Percentiles rank a stretch among this genome's conserved stretches.
Conservation (phyloP, 116 monocot genomes). For the Iris pallida region DNA sequence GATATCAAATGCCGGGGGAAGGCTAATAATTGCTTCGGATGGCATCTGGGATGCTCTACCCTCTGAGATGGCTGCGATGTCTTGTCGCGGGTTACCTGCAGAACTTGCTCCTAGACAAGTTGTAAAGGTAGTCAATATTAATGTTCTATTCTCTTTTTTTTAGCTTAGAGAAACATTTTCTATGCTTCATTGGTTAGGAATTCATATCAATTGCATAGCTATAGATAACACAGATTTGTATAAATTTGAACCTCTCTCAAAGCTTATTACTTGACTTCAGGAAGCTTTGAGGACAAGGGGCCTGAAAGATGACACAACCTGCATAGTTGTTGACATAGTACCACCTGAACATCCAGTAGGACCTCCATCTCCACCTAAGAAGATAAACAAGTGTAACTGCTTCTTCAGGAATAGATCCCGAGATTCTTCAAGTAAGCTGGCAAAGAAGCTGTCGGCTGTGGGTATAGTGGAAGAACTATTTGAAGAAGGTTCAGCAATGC, state of each 20-base stretch:
- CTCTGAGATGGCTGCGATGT: conserved; percentile 51
- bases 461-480: conserved; percentile 59
- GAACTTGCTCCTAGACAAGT: conserved; percentile 51
- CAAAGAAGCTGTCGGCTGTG: conserved; percentile 25
- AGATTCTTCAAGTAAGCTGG: conserved; percentile 32
- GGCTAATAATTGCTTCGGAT: conserved; percentile 67
- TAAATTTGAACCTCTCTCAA: neutral
- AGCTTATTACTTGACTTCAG: conserved; percentile 10
- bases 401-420: conserved; percentile 26
- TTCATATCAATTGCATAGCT: neutral
- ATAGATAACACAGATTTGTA: neutral
- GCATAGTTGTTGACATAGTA: conserved; percentile 62
- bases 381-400: conserved; percentile 28
- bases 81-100: conserved; percentile 51
- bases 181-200: neutral
- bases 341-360: conserved; percentile 33
- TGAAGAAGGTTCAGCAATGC: conserved; percentile 66
- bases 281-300: conserved; percentile 55
- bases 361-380: conserved; percentile 30
- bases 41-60: conserved; percentile 62
- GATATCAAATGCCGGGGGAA: conserved; percentile 49
- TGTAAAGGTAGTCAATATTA: conserved; percentile 45
- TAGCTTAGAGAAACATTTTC: neutral
- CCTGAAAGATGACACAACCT: conserved; percentile 62
- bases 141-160: neutral